These are phyloP conservation scores for Beauveria asiatica DNA, from an alignment of 2,329 filamentous ascomycete genomes.

Conservation along the genomic window DNA sequence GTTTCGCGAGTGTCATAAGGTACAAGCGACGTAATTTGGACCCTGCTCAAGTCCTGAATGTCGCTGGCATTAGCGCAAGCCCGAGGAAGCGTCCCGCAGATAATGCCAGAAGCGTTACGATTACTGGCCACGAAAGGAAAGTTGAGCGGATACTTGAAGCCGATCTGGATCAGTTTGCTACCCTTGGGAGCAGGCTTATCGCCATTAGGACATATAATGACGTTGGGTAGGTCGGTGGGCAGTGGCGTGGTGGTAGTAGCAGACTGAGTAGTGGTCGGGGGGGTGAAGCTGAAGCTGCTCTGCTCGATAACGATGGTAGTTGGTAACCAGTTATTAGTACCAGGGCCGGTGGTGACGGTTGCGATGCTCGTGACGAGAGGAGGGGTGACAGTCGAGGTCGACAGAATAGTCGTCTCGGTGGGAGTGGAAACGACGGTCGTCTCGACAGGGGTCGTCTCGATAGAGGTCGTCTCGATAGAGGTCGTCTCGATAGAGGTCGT, in stretches of 20 bases:
- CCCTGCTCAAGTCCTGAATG: conserved; percentile 40
- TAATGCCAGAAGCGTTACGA: conserved; percentile 67
- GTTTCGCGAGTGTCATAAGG: conserved; percentile 64
- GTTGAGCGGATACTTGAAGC: conserved; percentile 72
- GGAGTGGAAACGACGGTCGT: background rate
- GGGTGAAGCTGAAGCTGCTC: conserved; percentile 27
- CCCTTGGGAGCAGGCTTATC: conserved; percentile 48
- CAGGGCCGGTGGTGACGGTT: conserved; percentile 34
- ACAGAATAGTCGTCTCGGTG: conserved; percentile 10
- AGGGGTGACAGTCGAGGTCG: background rate
- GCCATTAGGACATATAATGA: conserved; percentile 62
- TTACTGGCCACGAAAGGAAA: conserved; percentile 73
- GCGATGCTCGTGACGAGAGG: conserved; percentile 31
- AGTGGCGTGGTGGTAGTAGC: conserved; percentile 43
- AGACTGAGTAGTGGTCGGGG: conserved; percentile 17
- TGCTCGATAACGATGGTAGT: conserved; percentile 52
- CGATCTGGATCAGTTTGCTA: conserved; percentile 69
- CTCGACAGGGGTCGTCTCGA: conserved; percentile 3
- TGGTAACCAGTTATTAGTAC: conserved; percentile 42
- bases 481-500: background rate
- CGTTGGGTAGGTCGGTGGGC: conserved; percentile 60
- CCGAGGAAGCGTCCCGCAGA: conserved; percentile 69
- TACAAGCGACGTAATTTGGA: conserved; percentile 62
- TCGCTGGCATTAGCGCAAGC: conserved; percentile 59
- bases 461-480: background rate